Base-by-base conservation (phyloP, 2,329 filamentous ascomycete species). In the Fusarium sp. region DNA sequence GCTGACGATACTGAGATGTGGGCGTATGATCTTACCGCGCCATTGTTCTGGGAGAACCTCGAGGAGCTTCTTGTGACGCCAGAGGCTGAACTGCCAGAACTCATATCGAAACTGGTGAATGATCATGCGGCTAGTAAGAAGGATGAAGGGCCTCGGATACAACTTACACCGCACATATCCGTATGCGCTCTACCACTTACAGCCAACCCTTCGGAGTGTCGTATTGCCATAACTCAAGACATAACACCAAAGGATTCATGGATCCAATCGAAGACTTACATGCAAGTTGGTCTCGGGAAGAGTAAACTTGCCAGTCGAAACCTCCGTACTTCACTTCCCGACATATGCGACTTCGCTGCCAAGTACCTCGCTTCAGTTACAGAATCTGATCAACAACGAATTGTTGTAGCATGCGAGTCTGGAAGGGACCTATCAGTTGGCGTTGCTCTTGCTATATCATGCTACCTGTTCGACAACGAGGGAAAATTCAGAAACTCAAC, bases 1-100 rank as follows among this genome's bases (percentile, higher is more conserved):
- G 96, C 91, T 3, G 96, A 99, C 77, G 96, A 99, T 76, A 93
- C 91, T 14, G 96, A 99, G 82, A 93, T 92, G 70, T 99, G 96
- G 96, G 91, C 94, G 2, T 81, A 86, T 52, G 93, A 93, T 0
- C 85, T 98, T 17, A 96, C 92, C 1, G 88, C 95, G 0, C 76
- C 81, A 1, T 66, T 95, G 1, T 99, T 97, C 79, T 99, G 96
- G 96, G 78, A 78, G 3, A 83, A 97, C 70, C 82, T 81, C 40
- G 81, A 86, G 0, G 38, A 74, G 7, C 81, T 98, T 12, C 80
- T 96, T 20, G 77, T 77, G 0, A 85, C 89, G 0, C 73, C 85
- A 0, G 94, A 97, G 73, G 84, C 87, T 11, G 88, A 93, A 4
- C 77, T 88, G 1, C 83, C 84, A 0, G 81, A 73, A 3, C 69